Conservation (phyloP, 257 asterid species). For the Salvia miltiorrhiza region DNA sequence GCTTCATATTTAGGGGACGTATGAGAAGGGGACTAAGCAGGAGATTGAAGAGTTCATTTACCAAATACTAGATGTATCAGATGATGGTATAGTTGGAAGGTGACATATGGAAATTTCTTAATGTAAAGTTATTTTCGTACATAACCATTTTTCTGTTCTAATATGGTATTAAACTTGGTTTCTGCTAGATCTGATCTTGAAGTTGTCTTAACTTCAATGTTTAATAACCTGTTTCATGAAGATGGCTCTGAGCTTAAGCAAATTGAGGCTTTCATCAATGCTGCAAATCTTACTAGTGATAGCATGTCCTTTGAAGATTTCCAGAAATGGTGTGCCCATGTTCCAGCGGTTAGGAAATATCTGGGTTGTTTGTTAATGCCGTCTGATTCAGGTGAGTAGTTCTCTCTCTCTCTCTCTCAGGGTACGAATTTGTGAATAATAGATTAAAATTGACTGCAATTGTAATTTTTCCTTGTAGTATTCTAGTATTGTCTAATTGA, state of each 20-base stretch:
- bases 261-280: slow-evolving; percentile 47
- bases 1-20: slow-evolving; percentile 57
- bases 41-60: slow-evolving; percentile 89
- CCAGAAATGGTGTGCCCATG: slow-evolving; percentile 69
- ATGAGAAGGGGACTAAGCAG: slow-evolving; percentile 84
- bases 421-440: neutral
- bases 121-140: neutral
- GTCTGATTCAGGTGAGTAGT: slow-evolving; percentile 60
- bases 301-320: slow-evolving; percentile 71
- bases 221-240: slow-evolving; percentile 46
- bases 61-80: slow-evolving; percentile 68
- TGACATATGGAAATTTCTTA: slow-evolving; percentile 23
- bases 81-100: slow-evolving; percentile 72
- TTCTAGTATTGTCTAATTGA: neutral
- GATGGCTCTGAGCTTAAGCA: slow-evolving; percentile 45
- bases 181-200: slow-evolving; percentile 77
- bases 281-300: slow-evolving; percentile 45
- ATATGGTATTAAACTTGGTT: neutral
- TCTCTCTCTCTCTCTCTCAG: slow-evolving; percentile 11
- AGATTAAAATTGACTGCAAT: neutral
- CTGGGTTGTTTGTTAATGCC: slow-evolving; percentile 67
- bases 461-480: neutral
- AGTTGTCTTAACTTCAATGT: slow-evolving; percentile 60
- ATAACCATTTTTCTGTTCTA: neutral
- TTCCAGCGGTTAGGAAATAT: slow-evolving; percentile 81